Evolutionary conservation across 2,329 filamentous ascomycete genomes (phyloP), one percentile per base, ranked within the genome.

Genomic region (Ceratocystis destructans): DNA sequence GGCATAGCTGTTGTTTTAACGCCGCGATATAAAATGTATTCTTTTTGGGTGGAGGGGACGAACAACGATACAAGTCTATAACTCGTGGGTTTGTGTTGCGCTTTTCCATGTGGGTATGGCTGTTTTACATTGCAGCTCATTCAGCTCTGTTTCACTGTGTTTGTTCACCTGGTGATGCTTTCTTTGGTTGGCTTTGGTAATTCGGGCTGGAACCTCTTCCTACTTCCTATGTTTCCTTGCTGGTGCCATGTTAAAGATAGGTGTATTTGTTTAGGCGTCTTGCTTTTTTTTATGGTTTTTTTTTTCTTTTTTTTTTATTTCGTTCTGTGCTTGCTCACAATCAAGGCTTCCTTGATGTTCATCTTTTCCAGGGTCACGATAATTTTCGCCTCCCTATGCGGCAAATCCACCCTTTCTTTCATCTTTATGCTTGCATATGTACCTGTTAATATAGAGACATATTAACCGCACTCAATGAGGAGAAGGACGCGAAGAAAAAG

Each of bases 361-460:
- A 17, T 59, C 25, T 33, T 59, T 37, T 59, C 25, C 17, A 15
- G 55, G 55, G 55, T 59, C 55, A 59, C 55, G 55, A 59, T 59
- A 59, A 28, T 59, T 59, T 37, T 28, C 33, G n/a, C 28, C 55
- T 20, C 31, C 55, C 55, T 20, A 28, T 59, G 31, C 25, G 55
- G 25, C n/a, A 59, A 59, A 37, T 33, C n/a, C 15, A 37, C 28
- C 12, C 25, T 28, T 15, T 20, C 10, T 53, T 50, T 53, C 28
- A 10, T 20, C 48, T 31, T 31, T 20, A 59, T 33, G 55, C 55
- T 12, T 59, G 55, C 55, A 59, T 59, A 17, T 59, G 7, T 59
- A 20, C 17, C 55, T 59, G 37, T 59, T 59, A 59, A 59, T 37
- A 59, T 28, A 59, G 55, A 59, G n/a, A n/a, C 55, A 59, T 37